Percentiles rank a stretch among this genome's conserved stretches.
Conservation (phyloP, 805 yeast species). For the Hagleromyces aurorensis region DNA sequence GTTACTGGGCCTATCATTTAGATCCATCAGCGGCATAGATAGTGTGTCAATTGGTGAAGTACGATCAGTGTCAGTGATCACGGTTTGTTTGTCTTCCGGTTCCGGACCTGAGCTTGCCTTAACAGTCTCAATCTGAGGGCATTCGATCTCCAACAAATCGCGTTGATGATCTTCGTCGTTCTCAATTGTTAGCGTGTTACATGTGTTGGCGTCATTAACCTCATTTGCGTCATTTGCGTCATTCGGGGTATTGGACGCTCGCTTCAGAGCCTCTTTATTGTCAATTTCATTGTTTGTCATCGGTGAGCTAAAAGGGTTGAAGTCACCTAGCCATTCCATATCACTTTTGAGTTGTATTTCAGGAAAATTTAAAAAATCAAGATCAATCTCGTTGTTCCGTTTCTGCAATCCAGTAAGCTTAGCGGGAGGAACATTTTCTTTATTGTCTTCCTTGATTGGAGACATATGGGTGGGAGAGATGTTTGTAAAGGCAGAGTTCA, state of each 20-base stretch:
- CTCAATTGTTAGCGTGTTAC: slow-evolving; percentile 14
- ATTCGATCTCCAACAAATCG: slow-evolving; percentile 3
- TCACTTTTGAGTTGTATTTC: slow-evolving; percentile 13
- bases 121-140: too few species aligned
- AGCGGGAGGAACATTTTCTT: slow-evolving; percentile 25
- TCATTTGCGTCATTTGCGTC: too few species aligned
- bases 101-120: too few species aligned
- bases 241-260: slow-evolving; percentile 13
- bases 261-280: slow-evolving; percentile 4
- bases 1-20: slow-evolving; percentile 16
- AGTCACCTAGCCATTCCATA: slow-evolving; percentile 22
- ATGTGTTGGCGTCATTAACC: too few species aligned
- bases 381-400: slow-evolving; percentile 5
- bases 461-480: too few species aligned
- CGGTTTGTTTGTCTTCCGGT: slow-evolving; percentile 3
- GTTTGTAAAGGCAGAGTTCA: too few species aligned
- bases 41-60: slow-evolving; percentile 29
- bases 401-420: slow-evolving; percentile 1
- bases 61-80: slow-evolving; percentile 23
- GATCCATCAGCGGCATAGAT: slow-evolving; percentile 31
- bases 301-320: slow-evolving; percentile 15
- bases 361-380: slow-evolving; percentile 14
- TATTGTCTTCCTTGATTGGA: too few species aligned
- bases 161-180: slow-evolving; percentile 8
- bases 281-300: slow-evolving; percentile 3